Evolutionary conservation across 1,284 basidiomycete genomes (phyloP), one percentile per base, ranked within the genome.

Genomic region (Omphalotus olearius): DNA sequence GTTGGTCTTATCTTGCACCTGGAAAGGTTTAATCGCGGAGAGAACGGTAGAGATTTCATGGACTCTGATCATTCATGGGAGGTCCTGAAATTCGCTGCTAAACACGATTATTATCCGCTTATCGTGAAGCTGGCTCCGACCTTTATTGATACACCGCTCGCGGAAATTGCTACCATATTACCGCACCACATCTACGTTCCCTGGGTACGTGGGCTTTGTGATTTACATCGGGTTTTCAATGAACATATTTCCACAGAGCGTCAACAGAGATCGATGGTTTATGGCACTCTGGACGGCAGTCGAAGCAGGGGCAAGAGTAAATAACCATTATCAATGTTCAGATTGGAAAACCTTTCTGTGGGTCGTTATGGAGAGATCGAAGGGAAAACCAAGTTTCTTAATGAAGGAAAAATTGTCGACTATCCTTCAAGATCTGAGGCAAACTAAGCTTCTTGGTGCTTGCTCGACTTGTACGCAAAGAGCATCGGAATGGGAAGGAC

Each of bases 131-230:
- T 51, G 16, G 50, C 50, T 13, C 50, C 50, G 23, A 45, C 45
- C n/a, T 39, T 51, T 33, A 26, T 51, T 10, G 43, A 51, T 14
- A 51, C n/a, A 20, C 40, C 50, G 3, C 38, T 51, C n/a, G n/a
- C 16, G 14, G 36, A 45, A 17, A 39, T 51, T 6, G 18, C 38
- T 10, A 35, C 39, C 10, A 38, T 28, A 3, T 6, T 40, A 17
- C 37, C 41, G n/a, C 43, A 37, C 5, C 11, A 38, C 3, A 36
- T 39, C 28, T 51, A 44, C 37, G 17, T 51, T 3, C n/a, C 35
- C 30, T 51, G 50, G 50, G 50, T 51, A 13, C 3, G 30, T 33
- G 30, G 13, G 7, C 30, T 33, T 33, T 9, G 30, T 33, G 30
- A 13, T 23, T 23, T 23, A 33, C 9, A 9, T 33, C 30, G 30